Evolutionary conservation across 2,329 filamentous ascomycete genomes (phyloP).

Genomic region (Aureobasidium sp.): DNA sequence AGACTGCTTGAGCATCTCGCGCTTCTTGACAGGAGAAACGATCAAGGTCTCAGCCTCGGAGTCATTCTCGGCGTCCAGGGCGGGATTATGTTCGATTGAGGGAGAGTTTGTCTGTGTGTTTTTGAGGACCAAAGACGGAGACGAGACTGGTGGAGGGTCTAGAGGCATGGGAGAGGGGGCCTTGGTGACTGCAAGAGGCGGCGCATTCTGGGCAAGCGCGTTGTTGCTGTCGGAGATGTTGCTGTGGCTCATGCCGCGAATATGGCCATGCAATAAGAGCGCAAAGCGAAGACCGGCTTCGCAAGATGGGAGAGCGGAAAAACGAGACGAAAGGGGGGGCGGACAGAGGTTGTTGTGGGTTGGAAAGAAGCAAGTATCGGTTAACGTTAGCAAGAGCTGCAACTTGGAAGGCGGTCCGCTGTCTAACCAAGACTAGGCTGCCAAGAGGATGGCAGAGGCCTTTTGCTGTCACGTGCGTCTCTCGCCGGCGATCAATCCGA

Average conservation of each 20-base stretch:
- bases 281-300: conserved; percentile 13
- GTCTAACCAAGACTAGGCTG: too few species aligned
- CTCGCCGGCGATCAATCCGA: neutral
- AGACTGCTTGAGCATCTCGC: conserved; percentile 31
- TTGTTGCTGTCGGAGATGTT: conserved; percentile 13
- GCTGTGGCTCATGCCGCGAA: conserved; percentile 17
- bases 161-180: conserved; percentile 1
- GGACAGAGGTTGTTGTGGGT: conserved; percentile 1
- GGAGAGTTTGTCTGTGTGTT: neutral
- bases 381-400: conserved; percentile 11
- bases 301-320: neutral
- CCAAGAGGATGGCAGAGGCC: neutral
- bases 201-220: conserved; percentile 16
- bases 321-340: neutral
- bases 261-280: conserved; percentile 14
- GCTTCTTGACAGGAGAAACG: conserved; percentile 36
- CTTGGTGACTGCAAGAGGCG: conserved; percentile 2
- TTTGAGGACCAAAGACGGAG: neutral
- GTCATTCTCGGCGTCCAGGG: conserved; percentile 32
- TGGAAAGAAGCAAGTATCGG: conserved; percentile 13
- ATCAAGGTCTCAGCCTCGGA: conserved; percentile 47
- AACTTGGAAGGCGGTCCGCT: conserved; percentile 6
- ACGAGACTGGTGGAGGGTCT: neutral
- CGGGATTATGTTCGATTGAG: neutral
- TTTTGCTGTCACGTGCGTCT: neutral